Evolutionary conservation across 2,329 filamentous ascomycete genomes (phyloP).

Genomic region (Clonostachys byssicola): DNA sequence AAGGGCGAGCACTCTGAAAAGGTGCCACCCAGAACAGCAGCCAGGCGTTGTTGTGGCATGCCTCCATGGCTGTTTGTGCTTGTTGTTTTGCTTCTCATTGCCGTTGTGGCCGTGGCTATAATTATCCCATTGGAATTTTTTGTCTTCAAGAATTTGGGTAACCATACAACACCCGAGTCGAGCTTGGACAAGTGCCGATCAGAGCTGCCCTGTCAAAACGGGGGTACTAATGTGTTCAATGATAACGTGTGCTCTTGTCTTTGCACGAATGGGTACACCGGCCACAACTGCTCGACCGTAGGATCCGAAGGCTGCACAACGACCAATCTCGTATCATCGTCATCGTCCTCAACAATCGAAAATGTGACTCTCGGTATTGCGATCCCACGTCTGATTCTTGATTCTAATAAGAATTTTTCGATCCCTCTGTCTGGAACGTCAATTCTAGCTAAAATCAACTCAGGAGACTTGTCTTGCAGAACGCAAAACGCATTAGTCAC

Average conservation of each 20-base stretch:
- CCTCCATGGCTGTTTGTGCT: slow-evolving; percentile 75
- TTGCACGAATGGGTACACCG: slow-evolving; percentile 83
- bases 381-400: slow-evolving; percentile 69
- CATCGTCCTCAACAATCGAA: slow-evolving; percentile 29
- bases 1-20: slow-evolving; percentile 12
- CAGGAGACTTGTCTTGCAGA: slow-evolving; percentile 71
- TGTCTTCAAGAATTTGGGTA: slow-evolving; percentile 47
- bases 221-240: slow-evolving; percentile 70
- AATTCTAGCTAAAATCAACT: slow-evolving; percentile 73
- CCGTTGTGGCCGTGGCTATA: slow-evolving; percentile 75
- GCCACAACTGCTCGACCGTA: slow-evolving; percentile 42
- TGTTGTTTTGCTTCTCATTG: slow-evolving; percentile 57
- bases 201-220: slow-evolving; percentile 68
- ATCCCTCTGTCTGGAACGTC: slow-evolving; percentile 67
- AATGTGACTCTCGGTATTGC: slow-evolving; percentile 80
- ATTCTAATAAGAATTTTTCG: slow-evolving; percentile 64
- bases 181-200: slow-evolving; percentile 51
- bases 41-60: slow-evolving; percentile 77
- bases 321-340: slow-evolving; percentile 35
- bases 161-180: slow-evolving; percentile 26
- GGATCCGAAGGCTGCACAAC: slow-evolving; percentile 49
- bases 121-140: slow-evolving; percentile 70
- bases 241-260: slow-evolving; percentile 75
- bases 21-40: slow-evolving; percentile 18
- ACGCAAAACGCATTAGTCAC: slow-evolving; percentile 85